phyloP scores from a whole-genome alignment of 192 early-diverging fungal species.

The Coemansia sp. region DNA sequence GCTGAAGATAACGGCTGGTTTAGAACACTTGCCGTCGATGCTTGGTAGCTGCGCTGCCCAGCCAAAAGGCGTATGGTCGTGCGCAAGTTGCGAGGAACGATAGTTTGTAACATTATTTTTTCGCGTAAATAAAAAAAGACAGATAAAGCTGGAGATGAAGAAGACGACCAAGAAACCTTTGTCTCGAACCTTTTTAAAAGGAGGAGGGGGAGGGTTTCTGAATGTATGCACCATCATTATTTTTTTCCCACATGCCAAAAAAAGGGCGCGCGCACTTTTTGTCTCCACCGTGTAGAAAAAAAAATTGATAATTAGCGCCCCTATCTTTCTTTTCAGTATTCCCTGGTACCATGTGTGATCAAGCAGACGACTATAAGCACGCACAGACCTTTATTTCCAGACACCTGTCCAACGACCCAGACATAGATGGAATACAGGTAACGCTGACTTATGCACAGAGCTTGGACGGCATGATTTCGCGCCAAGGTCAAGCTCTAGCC shows the following conservation, averaged over 20 bases:
- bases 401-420: constrained; percentile 6
- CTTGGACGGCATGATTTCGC: constrained; percentile 79
- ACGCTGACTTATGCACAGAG: constrained; percentile 93
- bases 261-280: neutral
- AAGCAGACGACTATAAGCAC: constrained; percentile 11
- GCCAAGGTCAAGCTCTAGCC: constrained; percentile 60
- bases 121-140: neutral
- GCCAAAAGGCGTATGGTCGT: neutral
- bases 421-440: constrained; percentile 51
- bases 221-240: neutral
- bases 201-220: neutral
- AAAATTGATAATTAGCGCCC: constrained; percentile 1
- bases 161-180: neutral
- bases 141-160: neutral
- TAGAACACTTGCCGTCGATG: constrained; percentile 56
- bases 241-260: neutral
- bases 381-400: constrained; percentile 17
- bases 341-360: neutral
- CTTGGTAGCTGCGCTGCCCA: constrained; percentile 12
- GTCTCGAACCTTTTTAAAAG: neutral
- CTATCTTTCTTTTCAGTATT: neutral
- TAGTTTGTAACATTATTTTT: neutral
- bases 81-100: neutral
- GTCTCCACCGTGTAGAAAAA: constrained; percentile 3
- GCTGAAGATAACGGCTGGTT: constrained; percentile 74